Base-by-base conservation (phyloP, 371 early-diverging fungal species). In the Rhizopus delemar region DNA sequence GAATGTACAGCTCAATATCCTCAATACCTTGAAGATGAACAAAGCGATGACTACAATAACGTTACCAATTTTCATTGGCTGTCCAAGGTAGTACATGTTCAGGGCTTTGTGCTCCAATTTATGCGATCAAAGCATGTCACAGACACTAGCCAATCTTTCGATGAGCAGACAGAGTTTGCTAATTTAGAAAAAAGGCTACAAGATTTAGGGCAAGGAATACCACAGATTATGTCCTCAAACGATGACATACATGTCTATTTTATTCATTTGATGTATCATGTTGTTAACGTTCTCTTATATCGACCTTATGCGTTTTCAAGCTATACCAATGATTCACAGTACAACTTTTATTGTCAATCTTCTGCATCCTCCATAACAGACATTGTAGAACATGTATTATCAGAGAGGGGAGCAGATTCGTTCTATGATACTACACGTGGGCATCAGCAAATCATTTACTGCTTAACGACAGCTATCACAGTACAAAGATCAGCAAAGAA, bases 381-480 rank as follows among this genome's bases (percentile, higher is more conserved):
- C 8, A 51, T 73, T 3, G 59, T 58, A 5, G 69, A 69, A 8
- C 59, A 57, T 22, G 29, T 67, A 5, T n/a, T 76, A 6, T 53
- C 62, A 29, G 51, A 43, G 9, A 55, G 52, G 22, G 73, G 75
- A 4, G 8, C 49, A 0, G 69, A 64, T 29, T 39, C 62, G 12
- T 53, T 78, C 22, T 63, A 65, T 39, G 63, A 63, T 15, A 41
- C 65, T 3, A 41, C 66, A 2, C 69, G 75, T 15, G 73, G 78
- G 4, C 51, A 67, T 7, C 78, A 78, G 9, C 71, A 78, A 48
- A 65, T 70, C 2, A 65, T 78, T 34, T 71, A 78, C 51, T 78
- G 66, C 31, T 41, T 78, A 4, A 57, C 78, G n/a, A 69, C 67
- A 3, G 73, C 78, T 3, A 53, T 70, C n/a, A 78, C 78, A 0